phyloP scores from a whole-genome alignment of 202 grass and related monocot species.

The Saccharum hybrid region DNA sequence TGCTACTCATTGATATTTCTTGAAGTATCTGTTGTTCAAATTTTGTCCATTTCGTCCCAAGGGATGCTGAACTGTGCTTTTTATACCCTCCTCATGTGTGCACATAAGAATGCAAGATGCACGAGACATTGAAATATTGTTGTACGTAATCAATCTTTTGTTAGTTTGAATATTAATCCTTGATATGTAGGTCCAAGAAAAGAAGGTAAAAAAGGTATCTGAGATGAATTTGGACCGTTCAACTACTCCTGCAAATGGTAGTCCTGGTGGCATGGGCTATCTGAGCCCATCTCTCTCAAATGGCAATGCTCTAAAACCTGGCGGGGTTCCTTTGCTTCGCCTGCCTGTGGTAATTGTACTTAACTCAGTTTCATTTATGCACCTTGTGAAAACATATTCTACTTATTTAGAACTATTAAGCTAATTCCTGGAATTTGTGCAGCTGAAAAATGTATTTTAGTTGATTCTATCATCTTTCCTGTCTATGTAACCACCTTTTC shows the following conservation, averaged over 20 bases:
- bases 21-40: slow-evolving; percentile 18
- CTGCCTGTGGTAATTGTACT: slow-evolving; percentile 92
- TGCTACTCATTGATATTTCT: slow-evolving; percentile 27
- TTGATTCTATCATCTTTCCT: not conserved
- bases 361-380: slow-evolving; percentile 41
- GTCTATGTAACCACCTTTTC: slow-evolving; percentile 31
- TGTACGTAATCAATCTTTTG: slow-evolving; percentile 25
- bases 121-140: not conserved
- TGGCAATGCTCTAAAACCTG: slow-evolving; percentile 52
- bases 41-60: not conserved
- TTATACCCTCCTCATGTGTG: not conserved
- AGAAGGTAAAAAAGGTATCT: slow-evolving; percentile 88
- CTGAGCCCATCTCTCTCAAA: slow-evolving; percentile 54
- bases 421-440: slow-evolving; percentile 31
- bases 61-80: slow-evolving; percentile 11
- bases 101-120: slow-evolving; percentile 19
- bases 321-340: slow-evolving; percentile 60
- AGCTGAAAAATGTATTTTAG: not conserved
- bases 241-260: slow-evolving; percentile 68
- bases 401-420: not conserved
- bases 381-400: not conserved
- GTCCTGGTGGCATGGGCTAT: slow-evolving; percentile 40
- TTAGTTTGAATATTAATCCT: slow-evolving; percentile 21
- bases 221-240: slow-evolving; percentile 77
- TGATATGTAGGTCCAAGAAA: slow-evolving; percentile 91